A percentile compares a stretch with the other conserved stretches of the same genome.
Conservation (phyloP, 2,329 filamentous ascomycete species). For the Xylaria sp. region DNA sequence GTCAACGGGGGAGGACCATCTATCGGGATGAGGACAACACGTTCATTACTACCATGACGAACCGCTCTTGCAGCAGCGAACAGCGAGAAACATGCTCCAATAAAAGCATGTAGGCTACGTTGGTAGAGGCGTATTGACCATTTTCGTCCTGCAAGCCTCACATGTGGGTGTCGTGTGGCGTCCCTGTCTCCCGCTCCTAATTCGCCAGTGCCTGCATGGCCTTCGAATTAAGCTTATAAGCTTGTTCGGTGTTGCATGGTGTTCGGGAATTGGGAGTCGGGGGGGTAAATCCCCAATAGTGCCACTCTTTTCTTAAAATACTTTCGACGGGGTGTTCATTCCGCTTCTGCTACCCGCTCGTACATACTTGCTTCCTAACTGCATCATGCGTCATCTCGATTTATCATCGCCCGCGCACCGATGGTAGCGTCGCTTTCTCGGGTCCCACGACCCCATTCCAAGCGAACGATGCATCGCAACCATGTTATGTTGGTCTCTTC, state of each 20-base stretch:
- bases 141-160: slow-evolving; percentile 26
- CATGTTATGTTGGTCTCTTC: not conserved
- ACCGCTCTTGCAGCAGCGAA: slow-evolving; percentile 8
- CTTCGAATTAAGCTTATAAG: slow-evolving; percentile 33
- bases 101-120: not conserved
- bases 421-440: slow-evolving; percentile 11
- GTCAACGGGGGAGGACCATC: slow-evolving; percentile 1
- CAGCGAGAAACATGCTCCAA: not conserved
- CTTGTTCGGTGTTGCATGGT: slow-evolving; percentile 28
- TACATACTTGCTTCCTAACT: slow-evolving; percentile 4
- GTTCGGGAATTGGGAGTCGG: slow-evolving; percentile 28
- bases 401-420: slow-evolving; percentile 21
- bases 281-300: slow-evolving; percentile 11
- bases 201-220: slow-evolving; percentile 23
- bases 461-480: slow-evolving; percentile 19
- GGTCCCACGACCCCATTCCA: slow-evolving; percentile 6
- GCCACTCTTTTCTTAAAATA: slow-evolving; percentile 26
- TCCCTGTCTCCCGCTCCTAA: slow-evolving; percentile 7
- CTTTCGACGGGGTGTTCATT: slow-evolving; percentile 20
- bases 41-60: slow-evolving; percentile 9
- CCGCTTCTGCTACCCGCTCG: slow-evolving; percentile 3
- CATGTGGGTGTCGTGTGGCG: slow-evolving; percentile 27
- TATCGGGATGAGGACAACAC: slow-evolving; percentile 19
- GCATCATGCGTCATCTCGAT: slow-evolving; percentile 20
- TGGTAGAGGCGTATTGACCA: slow-evolving; percentile 14